These are phyloP conservation scores for Canavalia gladiata DNA, from an alignment of 306 rosid genomes.

Conservation along the genomic window DNA sequence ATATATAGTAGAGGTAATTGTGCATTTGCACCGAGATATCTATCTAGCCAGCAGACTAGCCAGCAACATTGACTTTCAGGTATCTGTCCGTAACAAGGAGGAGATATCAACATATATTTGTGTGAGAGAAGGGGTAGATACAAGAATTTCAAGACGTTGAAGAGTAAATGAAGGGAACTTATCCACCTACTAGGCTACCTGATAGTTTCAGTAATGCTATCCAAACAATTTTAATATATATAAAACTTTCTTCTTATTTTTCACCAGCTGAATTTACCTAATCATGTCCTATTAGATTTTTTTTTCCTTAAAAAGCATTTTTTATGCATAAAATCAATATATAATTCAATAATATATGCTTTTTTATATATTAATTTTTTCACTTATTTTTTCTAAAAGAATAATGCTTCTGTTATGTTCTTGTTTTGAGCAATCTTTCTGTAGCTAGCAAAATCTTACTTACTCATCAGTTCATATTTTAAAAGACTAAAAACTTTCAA, in stretches of 20 bases:
- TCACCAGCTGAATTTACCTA: too few relatives aligned
- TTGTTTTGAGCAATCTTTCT: too few relatives aligned
- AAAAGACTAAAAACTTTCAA: too few relatives aligned
- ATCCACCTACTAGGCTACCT: conserved; percentile 7
- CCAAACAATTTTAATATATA: background rate
- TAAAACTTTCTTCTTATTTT: too few relatives aligned
- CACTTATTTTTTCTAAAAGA: background rate
- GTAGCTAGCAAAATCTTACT: too few relatives aligned
- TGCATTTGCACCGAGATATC: background rate
- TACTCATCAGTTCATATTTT: too few relatives aligned
- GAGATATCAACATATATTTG: background rate
- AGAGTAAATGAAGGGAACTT: conserved; percentile 44
- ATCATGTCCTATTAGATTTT: too few relatives aligned
- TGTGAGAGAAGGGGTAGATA: conserved; percentile 26
- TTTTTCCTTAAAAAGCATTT: too few relatives aligned
- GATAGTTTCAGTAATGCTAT: background rate
- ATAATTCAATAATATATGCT: background rate
- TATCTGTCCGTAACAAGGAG: conserved; percentile 27
- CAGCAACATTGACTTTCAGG: conserved; percentile 50
- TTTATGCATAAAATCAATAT: background rate
- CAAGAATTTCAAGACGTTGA: conserved; percentile 42
- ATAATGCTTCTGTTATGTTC: too few relatives aligned
- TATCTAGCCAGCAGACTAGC: background rate
- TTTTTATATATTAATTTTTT: background rate
- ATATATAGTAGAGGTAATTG: background rate